These are phyloP conservation scores for Candida tetrigidarum DNA, from an alignment of 1,139 yeast genomes.

Conservation along the genomic window DNA sequence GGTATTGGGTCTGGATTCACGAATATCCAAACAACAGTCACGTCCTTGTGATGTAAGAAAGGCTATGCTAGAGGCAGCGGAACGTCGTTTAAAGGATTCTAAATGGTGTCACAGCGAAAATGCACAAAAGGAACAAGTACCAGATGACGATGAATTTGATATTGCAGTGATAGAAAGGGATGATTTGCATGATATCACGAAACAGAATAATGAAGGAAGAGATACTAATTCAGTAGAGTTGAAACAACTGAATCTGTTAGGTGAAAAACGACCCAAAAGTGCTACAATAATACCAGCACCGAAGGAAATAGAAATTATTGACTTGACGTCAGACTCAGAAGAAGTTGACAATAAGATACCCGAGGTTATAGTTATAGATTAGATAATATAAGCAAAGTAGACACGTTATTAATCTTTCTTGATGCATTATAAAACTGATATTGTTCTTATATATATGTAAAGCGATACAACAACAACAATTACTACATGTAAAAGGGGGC, in stretches of 20 bases:
- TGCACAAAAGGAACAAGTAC: conserved; percentile 27
- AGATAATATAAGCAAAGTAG: conserved; percentile 14
- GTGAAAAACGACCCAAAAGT: neutral
- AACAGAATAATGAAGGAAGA: too few relatives aligned
- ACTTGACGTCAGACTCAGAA: conserved; percentile 5
- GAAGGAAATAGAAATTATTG: conserved; percentile 2
- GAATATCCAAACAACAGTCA: conserved; percentile 13
- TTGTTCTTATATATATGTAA: too few relatives aligned
- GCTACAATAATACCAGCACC: neutral
- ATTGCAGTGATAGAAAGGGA: conserved; percentile 24
- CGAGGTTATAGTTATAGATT: conserved; percentile 28
- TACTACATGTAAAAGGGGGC: too few relatives aligned
- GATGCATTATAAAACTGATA: too few relatives aligned
- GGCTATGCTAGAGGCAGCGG: conserved; percentile 69
- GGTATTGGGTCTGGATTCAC: conserved; percentile 31
- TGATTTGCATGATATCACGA: too few relatives aligned
- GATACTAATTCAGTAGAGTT: neutral
- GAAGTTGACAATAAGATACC: neutral
- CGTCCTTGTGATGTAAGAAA: conserved; percentile 39
- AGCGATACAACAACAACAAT: too few relatives aligned
- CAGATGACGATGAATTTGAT: conserved; percentile 39
- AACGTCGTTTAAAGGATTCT: conserved; percentile 59
- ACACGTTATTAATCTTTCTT: too few relatives aligned
- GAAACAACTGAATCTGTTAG: neutral
- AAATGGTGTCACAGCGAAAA: conserved; percentile 51